Percentiles rank a stretch among this genome's conserved stretches.
These are phyloP conservation scores for Fusarium anguioides DNA, from an alignment of 2,329 filamentous ascomycete species.

Conservation along the genomic window DNA sequence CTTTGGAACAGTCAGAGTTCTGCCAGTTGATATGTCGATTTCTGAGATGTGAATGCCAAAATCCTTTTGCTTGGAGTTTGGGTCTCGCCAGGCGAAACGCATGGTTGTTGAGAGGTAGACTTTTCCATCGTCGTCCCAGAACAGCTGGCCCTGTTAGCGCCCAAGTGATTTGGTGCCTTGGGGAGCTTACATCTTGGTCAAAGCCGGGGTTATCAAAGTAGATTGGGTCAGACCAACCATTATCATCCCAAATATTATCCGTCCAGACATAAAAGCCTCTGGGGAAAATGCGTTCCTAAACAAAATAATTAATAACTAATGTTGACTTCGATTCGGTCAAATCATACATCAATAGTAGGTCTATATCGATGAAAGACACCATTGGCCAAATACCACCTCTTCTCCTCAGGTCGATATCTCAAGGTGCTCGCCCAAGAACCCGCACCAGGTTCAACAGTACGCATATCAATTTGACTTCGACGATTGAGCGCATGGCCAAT, in stretches of 20 bases:
- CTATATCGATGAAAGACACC: constrained; percentile 58
- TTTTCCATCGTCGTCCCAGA: constrained; percentile 62
- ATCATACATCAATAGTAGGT: constrained; percentile 49
- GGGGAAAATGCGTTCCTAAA: constrained; percentile 58
- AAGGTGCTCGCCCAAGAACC: constrained; percentile 62
- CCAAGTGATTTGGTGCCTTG: too few relatives aligned
- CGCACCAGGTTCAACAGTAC: constrained; percentile 62
- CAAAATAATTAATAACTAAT: not conserved
- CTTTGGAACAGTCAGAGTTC: constrained; percentile 51
- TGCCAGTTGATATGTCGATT: constrained; percentile 56
- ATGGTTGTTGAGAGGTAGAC: constrained; percentile 61
- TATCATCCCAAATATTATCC: constrained; percentile 62
- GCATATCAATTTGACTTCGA: constrained; percentile 62
- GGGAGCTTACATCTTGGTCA: constrained; percentile 56
- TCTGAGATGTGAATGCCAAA: constrained; percentile 62
- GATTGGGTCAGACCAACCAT: constrained; percentile 63
- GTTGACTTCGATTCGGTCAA: fast-evolving
- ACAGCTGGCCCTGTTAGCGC: constrained; percentile 44
- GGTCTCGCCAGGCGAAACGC: constrained; percentile 51
- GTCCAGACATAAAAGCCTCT: constrained; percentile 66
- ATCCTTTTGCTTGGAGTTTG: constrained; percentile 58
- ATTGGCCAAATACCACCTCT: constrained; percentile 59
- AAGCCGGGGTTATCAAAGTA: constrained; percentile 66
- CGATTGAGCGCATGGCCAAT: constrained; percentile 64
- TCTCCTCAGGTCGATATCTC: constrained; percentile 54